These are phyloP conservation scores for Teratosphaeria epicoccoides DNA, from an alignment of 2,329 filamentous ascomycete species.

Conservation along the genomic window DNA sequence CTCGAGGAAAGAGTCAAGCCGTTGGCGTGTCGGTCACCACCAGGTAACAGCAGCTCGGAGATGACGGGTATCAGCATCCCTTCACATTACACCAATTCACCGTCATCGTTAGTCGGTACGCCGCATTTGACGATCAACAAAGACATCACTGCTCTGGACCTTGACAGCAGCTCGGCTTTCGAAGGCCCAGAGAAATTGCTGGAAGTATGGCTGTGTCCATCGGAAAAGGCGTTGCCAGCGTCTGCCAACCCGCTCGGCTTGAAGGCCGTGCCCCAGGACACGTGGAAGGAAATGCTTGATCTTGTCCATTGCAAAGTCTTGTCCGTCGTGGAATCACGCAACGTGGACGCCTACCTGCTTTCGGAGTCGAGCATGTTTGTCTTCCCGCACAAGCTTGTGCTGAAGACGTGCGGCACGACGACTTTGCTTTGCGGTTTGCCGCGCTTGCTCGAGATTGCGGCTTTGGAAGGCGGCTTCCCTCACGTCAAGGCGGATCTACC, in stretches of 20 bases:
- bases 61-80: conserved; percentile 81
- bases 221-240: conserved; percentile 59
- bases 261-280: conserved; percentile 72
- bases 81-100: conserved; percentile 64
- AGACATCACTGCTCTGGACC: conserved; percentile 70
- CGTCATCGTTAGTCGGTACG: conserved; percentile 61
- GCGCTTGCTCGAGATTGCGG: conserved; percentile 85
- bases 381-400: conserved; percentile 97
- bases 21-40: background rate
- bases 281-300: conserved; percentile 95
- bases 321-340: conserved; percentile 83
- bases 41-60: conserved; percentile 36
- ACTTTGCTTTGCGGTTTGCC: conserved; percentile 83
- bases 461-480: conserved; percentile 78
- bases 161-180: conserved; percentile 93
- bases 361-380: conserved; percentile 99
- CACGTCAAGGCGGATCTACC: conserved; percentile 58
- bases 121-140: conserved; percentile 95
- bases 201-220: conserved; percentile 94
- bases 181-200: conserved; percentile 97
- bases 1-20: background rate
- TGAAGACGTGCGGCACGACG: conserved; percentile 97
- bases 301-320: conserved; percentile 97
- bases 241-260: conserved; percentile 64
- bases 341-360: conserved; percentile 90